Conservation (phyloP, 2,329 filamentous ascomycete species). For the Cladobotryum protrusum region DNA sequence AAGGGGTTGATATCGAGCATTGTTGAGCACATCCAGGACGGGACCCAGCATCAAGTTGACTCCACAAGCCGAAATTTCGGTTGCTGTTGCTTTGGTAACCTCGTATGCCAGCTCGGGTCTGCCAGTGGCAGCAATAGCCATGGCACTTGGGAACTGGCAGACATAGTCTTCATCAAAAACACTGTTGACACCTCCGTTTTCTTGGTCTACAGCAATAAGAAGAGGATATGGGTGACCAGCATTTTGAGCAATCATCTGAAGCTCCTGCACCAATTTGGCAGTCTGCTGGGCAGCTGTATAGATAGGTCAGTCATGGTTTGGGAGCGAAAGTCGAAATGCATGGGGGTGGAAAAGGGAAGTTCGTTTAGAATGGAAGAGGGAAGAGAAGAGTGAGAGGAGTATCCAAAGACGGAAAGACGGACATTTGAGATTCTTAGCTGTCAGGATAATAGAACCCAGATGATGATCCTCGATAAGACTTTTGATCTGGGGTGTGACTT, state of each 20-base stretch:
- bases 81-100: slow-evolving; percentile 86
- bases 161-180: slow-evolving; percentile 94
- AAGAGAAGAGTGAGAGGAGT: too few species aligned
- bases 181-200: slow-evolving; percentile 97
- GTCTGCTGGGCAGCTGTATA: slow-evolving; percentile 79
- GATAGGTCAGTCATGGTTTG: slow-evolving; percentile 21
- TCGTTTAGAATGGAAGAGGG: too few species aligned
- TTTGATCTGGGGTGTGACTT: slow-evolving; percentile 76
- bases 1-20: slow-evolving; percentile 82
- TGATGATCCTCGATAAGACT: slow-evolving; percentile 78
- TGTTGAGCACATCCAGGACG: slow-evolving; percentile 88
- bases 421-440: slow-evolving; percentile 83
- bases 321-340: neutral
- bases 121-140: slow-evolving; percentile 92
- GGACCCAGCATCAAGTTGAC: slow-evolving; percentile 95
- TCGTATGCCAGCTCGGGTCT: slow-evolving; percentile 80
- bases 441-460: slow-evolving; percentile 79
- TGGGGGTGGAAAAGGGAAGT: neutral
- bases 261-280: slow-evolving; percentile 77
- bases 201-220: slow-evolving; percentile 87
- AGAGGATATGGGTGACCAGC: slow-evolving; percentile 85
- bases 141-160: slow-evolving; percentile 92
- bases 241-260: slow-evolving; percentile 87
- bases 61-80: slow-evolving; percentile 85
- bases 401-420: too few species aligned